Base-by-base conservation (phyloP, 2,329 filamentous ascomycete species). In the Ophiostoma tasmaniense region DNA sequence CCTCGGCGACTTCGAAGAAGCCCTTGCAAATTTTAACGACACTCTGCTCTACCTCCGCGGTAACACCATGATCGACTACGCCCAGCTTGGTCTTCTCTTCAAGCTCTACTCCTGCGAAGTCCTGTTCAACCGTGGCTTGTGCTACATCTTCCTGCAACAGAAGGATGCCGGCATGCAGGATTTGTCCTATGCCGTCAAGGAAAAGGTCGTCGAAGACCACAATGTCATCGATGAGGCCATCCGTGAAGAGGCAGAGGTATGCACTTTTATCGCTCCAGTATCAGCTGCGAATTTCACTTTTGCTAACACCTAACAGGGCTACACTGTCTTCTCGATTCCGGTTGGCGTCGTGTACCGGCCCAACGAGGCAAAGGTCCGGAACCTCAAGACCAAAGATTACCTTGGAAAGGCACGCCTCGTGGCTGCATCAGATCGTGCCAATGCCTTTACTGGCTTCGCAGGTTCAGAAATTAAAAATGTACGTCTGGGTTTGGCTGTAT, bases 161-260 rank as follows among this genome's bases (percentile, higher is more conserved):
- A 91, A 90, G 78, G 92, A 96, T 14, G 87, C 90, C 1, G 95
- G 95, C 73, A 87, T 99, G 85, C 90, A 95, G 78, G 95, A 99
- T 81, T 82, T 99, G 74, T 85, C 87, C 25, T 98, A 90, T 76
- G 95, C 95, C 0, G 91, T 92, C 33, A 95, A 97, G 79, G 95
- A 98, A 79, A 98, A 98, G 82, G 91, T 95, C 65, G 93, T 97
- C 1, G 90, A 94, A 68, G 94, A 98, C 75, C 95, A 99, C 80
- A 92, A 96, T 77, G 95, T 99, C 72, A 99, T 99, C 73, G 93
- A 99, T 75, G 95, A 99, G 79, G 95, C 95, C 4, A 98, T 99
- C 73, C 84, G 87, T 68, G 95, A 98, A 77, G 89, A 93, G 75
- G 95, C 95, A 71, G 93, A 97, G 85, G 92, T 95, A 83, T 72